A percentile compares a stretch with the other conserved stretches of the same genome.
These are phyloP conservation scores for Ilex asprella DNA, from an alignment of 257 asterid species.

Conservation along the genomic window DNA sequence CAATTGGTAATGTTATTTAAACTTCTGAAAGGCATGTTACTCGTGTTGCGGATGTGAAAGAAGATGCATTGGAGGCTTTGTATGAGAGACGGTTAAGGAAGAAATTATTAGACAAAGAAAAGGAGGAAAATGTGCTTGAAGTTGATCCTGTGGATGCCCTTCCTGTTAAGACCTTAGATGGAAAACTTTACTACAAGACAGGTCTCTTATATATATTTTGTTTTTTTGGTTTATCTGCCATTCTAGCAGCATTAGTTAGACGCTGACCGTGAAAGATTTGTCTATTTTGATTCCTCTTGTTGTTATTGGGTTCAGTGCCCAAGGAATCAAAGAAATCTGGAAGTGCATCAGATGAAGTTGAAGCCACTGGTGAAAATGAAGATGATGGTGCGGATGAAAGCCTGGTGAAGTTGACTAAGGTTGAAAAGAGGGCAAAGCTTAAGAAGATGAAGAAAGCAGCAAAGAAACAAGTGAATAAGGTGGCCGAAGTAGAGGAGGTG, in stretches of 20 bases:
- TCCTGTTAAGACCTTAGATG: slow-evolving; percentile 74
- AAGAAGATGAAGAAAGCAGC: slow-evolving; percentile 85
- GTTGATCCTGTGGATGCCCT: slow-evolving; percentile 92
- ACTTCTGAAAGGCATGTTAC: slow-evolving; percentile 30
- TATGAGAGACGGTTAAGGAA: slow-evolving; percentile 60
- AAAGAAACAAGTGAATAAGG: slow-evolving; percentile 62
- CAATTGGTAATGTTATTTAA: too few relatives aligned
- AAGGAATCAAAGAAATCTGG: slow-evolving; percentile 43
- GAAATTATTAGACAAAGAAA: slow-evolving; percentile 41
- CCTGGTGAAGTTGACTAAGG: slow-evolving; percentile 49
- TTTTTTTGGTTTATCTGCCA: background rate
- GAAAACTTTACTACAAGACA: slow-evolving; percentile 54
- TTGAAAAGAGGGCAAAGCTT: slow-evolving; percentile 67
- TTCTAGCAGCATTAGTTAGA: background rate
- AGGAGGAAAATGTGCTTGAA: slow-evolving; percentile 44
- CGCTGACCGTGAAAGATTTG: background rate
- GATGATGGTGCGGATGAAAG: slow-evolving; percentile 25
- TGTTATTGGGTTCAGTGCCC: slow-evolving; percentile 24
- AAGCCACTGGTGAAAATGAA: slow-evolving; percentile 19
- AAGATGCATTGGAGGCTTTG: slow-evolving; percentile 60
- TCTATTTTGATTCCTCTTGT: background rate
- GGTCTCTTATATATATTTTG: slow-evolving; percentile 26
- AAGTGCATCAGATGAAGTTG: slow-evolving; percentile 38
- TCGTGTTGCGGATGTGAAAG: slow-evolving; percentile 83
- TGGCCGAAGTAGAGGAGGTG: slow-evolving; percentile 35